These are phyloP conservation scores for Mycoemilia scoparia DNA, from an alignment of 192 early-diverging fungal genomes.

Conservation along the genomic window DNA sequence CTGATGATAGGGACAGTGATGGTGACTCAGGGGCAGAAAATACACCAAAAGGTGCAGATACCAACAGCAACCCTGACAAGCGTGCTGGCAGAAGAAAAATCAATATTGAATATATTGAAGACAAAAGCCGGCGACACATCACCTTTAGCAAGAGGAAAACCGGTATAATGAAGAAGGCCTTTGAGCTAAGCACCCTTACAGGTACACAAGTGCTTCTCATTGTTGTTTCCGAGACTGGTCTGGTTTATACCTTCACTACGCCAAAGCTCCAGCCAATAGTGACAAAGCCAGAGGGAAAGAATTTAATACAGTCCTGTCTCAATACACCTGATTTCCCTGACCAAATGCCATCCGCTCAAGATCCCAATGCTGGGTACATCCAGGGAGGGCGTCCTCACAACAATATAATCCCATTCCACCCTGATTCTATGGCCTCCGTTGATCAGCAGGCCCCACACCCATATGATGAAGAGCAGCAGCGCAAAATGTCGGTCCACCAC, in stretches of 20 bases:
- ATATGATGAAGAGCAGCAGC: no score
- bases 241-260: conserved; percentile 90
- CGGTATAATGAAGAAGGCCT: conserved; percentile 98
- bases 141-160: conserved; percentile 91
- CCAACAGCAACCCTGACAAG: conserved; percentile 21
- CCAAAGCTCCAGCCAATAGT: conserved; percentile 85
- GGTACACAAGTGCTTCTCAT: conserved; percentile 86
- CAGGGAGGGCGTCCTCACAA: no score
- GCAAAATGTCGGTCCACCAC: no score
- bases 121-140: conserved; percentile 81
- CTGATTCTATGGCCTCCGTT: no score
- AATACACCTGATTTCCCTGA: conserved; percentile 60
- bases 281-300: conserved; percentile 79
- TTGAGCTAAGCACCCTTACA: conserved; percentile 80
- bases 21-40: no score
- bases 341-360: no score
- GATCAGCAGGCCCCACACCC: no score
- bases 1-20: no score
- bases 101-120: conserved; percentile 90
- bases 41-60: conserved; percentile 20
- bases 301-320: conserved; percentile 79
- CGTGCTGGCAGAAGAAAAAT: conserved; percentile 78
- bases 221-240: conserved; percentile 86
- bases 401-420: no score
- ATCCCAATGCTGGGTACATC: no score